Conservation (phyloP, 176 grass and related monocot genomes). For the Tuctoria greenei region DNA sequence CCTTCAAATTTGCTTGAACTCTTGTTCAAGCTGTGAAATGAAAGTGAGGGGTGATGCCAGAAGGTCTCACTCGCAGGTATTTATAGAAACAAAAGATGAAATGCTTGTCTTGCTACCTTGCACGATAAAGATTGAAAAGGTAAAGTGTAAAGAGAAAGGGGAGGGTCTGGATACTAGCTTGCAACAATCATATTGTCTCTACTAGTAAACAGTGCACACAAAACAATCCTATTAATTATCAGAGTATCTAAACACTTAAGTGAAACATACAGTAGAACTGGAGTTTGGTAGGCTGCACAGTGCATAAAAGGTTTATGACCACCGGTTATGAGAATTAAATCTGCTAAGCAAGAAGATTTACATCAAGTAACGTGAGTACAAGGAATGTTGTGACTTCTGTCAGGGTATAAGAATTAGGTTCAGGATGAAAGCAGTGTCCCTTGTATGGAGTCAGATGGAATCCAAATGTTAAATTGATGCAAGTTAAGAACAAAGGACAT, state of each 20-base stretch:
- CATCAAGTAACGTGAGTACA: conserved; percentile 15
- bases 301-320: conserved; percentile 6
- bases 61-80: conserved; percentile 35
- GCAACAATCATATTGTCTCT: conserved; percentile 46
- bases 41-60: conserved; percentile 25
- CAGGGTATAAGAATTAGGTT: conserved; percentile 44
- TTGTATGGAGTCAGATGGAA: conserved; percentile 21
- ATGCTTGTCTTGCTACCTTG: conserved; percentile 68
- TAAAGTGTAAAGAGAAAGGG: conserved; percentile 60
- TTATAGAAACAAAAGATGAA: conserved; percentile 50
- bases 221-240: conserved; percentile 27
- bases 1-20: conserved; percentile 38
- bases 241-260: conserved; percentile 20
- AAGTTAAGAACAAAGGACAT: conserved; percentile 35
- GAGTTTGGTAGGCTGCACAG: neutral
- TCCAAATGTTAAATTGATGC: conserved; percentile 16
- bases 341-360: conserved; percentile 26
- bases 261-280: neutral
- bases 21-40: conserved; percentile 33
- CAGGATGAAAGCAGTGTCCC: conserved; percentile 12
- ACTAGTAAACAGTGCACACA: conserved; percentile 27
- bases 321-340: conserved; percentile 3
- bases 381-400: conserved; percentile 33
- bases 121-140: conserved; percentile 49
- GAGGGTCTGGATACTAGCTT: conserved; percentile 60